Base-by-base conservation (phyloP, 352 stramenopile genomes). In the Globisporangium abappressorium region DNA sequence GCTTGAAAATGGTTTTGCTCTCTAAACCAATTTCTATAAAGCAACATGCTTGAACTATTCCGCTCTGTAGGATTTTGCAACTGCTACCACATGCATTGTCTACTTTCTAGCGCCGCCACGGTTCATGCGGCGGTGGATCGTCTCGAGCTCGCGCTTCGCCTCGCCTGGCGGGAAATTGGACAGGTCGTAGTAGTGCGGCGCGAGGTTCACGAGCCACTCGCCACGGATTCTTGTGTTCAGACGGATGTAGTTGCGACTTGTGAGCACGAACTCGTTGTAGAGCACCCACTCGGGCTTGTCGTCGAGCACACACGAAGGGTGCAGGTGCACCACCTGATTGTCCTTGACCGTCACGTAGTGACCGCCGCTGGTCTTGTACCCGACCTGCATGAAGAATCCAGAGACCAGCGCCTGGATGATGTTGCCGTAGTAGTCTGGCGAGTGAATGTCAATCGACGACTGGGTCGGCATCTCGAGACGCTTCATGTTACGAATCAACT, bases 281-380 rank as follows among this genome's bases (percentile, higher is more conserved):
- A 99, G 81, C 28, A 99, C 96, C 98, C 98, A 99, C 59, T 98
- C 91, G 34, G 97, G 97, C 77, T 98, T 98, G 72, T 93, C 89
- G 70, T 98, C 91, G 1, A 99, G 77, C 55, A 98, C 93, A 38
- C 93, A 98, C n/a, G 93, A 97, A 58, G 98, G 98, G 78, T 99
- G 98, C 62, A 99, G 81, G 60, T 97, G 88, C 38, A 99, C 97
- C 11, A 98, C 88, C 77, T 99, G 98, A 79, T 99, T 99, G 77
- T 99, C 97, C 80, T 99, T 99, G 53, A 99, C 92, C 5, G 98
- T 99, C 34, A 99, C 78, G 80, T 99, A 99, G 64, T 97, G 88
- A 54, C 97, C 97, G 36, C 85, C 79, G 33, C 74, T 82, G 7
- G 72, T 73, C 70, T 91, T 92, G 75, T 98, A 96, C 0, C 92